Percentiles rank a stretch among this genome's conserved stretches.
Evolutionary conservation across 1,139 yeast genomes (phyloP).

Genomic region (Suhomyces bolitotheri): DNA sequence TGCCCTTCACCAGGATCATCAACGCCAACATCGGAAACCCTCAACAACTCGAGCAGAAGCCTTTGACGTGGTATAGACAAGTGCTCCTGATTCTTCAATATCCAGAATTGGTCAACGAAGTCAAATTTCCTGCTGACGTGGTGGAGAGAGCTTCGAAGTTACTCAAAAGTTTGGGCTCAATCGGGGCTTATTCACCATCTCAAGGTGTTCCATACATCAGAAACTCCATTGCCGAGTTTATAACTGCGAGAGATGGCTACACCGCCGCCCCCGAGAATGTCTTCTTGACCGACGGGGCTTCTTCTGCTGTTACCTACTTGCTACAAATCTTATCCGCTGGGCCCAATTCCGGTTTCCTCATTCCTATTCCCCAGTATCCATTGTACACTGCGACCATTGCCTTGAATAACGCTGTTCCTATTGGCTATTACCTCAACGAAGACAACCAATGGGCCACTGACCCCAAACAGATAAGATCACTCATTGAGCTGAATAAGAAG

Average conservation of each 20-base stretch:
- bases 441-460: constrained; percentile 80
- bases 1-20: constrained; percentile 78
- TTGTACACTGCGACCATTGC: constrained; percentile 91
- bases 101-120: constrained; percentile 57
- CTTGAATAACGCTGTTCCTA: constrained; percentile 73
- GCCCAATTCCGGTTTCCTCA: constrained; percentile 75
- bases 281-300: constrained; percentile 90
- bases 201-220: constrained; percentile 80
- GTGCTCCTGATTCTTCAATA: constrained; percentile 83
- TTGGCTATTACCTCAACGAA: constrained; percentile 89
- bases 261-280: constrained; percentile 66
- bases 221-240: constrained; percentile 77
- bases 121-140: constrained; percentile 68
- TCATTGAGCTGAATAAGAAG: constrained; percentile 51
- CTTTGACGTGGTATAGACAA: constrained; percentile 93
- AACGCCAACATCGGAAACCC: constrained; percentile 97
- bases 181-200: constrained; percentile 93
- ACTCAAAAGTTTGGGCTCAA: constrained; percentile 67
- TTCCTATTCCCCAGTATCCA: constrained; percentile 98
- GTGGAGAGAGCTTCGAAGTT: constrained; percentile 64
- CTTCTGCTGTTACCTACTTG: constrained; percentile 80
- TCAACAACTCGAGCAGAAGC: constrained; percentile 91
- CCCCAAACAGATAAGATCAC: constrained; percentile 59
- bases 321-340: constrained; percentile 70
- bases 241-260: constrained; percentile 64